Evolutionary conservation across 805 yeast genomes (phyloP).

Genomic region (Wickerhamomyces bisporus): DNA sequence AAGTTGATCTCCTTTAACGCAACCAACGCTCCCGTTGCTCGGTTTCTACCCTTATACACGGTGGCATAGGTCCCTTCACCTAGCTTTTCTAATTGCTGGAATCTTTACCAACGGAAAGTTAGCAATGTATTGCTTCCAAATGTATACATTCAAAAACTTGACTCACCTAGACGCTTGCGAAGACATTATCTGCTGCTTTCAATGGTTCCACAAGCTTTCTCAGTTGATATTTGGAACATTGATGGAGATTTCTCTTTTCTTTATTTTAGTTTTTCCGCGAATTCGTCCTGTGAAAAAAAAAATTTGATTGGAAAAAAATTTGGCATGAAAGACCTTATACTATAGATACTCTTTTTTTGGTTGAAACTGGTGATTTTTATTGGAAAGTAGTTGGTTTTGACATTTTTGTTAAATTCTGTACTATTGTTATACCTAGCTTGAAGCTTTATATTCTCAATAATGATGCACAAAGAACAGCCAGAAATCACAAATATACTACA

Average conservation of each 20-base stretch:
- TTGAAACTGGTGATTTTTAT: no score
- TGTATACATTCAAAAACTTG: no score
- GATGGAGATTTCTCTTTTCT: background rate
- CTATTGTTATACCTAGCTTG: background rate
- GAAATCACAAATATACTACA: conserved; percentile 36
- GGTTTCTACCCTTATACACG: conserved; percentile 91
- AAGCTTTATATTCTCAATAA: no score
- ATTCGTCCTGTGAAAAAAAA: background rate
- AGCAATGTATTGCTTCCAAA: no score
- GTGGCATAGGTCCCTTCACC: conserved; percentile 98
- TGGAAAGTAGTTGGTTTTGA: no score
- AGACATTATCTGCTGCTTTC: conserved; percentile 8
- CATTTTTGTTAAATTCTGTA: background rate
- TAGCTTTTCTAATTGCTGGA: conserved; percentile 59
- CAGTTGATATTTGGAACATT: no score
- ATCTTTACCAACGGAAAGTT: conserved; percentile 18
- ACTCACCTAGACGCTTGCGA: conserved; percentile 24
- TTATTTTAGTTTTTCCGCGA: background rate
- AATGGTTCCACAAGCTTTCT: background rate
- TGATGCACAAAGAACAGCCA: conserved; percentile 10
- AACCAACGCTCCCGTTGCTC: conserved; percentile 81
- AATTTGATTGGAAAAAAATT: background rate
- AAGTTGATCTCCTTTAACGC: conserved; percentile 92
- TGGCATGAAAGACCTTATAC: background rate
- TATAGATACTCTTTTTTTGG: no score